These are phyloP conservation scores for Yamadazyma ubonensis DNA, from an alignment of 805 yeast genomes.

Conservation along the genomic window DNA sequence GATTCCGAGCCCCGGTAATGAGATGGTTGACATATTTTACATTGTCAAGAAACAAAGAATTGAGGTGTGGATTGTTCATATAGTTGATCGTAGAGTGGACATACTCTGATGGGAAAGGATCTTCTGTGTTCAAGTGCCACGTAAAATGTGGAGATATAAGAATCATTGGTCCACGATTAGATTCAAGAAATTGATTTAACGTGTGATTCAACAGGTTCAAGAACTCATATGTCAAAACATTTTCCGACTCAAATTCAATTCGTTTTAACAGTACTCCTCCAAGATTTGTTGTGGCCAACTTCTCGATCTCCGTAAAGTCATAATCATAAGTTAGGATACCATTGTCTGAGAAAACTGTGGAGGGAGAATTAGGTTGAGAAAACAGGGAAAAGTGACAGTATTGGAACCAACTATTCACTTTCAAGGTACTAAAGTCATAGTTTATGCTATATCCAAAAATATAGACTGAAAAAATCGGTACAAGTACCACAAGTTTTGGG, in stretches of 20 bases:
- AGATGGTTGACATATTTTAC: conserved; percentile 28
- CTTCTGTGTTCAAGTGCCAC: conserved; percentile 8
- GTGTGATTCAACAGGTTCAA: background rate
- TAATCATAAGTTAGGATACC: conserved; percentile 4
- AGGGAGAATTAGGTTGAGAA: background rate
- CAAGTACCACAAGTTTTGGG: conserved; percentile 29
- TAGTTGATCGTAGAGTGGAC: conserved; percentile 21
- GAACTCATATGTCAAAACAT: conserved; percentile 11
- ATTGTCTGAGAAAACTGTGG: background rate
- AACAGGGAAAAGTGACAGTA: conserved; percentile 1
- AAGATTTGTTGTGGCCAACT: conserved; percentile 1
- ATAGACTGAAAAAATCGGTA: conserved; percentile 32
- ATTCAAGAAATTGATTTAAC: background rate
- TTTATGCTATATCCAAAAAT: conserved; percentile 33
- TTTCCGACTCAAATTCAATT: conserved; percentile 7
- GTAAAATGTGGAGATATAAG: conserved; percentile 9
- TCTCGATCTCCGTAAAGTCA: background rate
- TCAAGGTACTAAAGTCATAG: conserved; percentile 31
- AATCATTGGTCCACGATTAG: conserved; percentile 3
- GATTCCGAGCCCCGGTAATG: conserved; percentile 23
- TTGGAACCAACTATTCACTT: conserved; percentile 5
- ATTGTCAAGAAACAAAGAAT: conserved; percentile 26
- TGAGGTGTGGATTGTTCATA: conserved; percentile 21
- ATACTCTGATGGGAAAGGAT: conserved; percentile 1
- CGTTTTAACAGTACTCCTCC: background rate